Conservation (phyloP, 2,329 filamentous ascomycete species). For the Xylariaceae sp. region DNA sequence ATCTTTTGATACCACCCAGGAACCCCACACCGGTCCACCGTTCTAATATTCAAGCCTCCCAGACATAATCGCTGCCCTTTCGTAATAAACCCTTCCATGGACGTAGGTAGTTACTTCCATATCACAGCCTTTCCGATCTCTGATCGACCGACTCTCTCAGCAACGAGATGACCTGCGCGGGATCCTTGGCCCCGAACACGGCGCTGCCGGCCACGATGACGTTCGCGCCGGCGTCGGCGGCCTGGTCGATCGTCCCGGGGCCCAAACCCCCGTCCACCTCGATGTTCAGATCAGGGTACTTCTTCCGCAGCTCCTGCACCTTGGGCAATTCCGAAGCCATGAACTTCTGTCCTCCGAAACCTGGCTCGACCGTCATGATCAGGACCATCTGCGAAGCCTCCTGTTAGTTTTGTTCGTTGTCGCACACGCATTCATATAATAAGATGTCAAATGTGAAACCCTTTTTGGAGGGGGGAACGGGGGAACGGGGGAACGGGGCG, state of each 20-base stretch:
- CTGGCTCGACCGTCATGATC: constrained; percentile 96
- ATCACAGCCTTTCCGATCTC: constrained; percentile 45
- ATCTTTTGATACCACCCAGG: no score
- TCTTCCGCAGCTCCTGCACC: constrained; percentile 78
- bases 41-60: no score
- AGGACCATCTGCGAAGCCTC: constrained; percentile 78
- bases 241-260: constrained; percentile 86
- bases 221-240: constrained; percentile 93
- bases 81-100: no score
- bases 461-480: neutral
- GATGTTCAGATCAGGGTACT: constrained; percentile 92
- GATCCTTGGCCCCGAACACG: constrained; percentile 90
- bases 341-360: constrained; percentile 98
- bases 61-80: neutral
- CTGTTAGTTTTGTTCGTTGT: neutral
- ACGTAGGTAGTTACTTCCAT: no score
- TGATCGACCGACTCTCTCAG: constrained; percentile 79
- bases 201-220: constrained; percentile 97
- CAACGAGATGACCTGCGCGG: constrained; percentile 80
- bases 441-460: no score
- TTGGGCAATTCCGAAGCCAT: constrained; percentile 96
- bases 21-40: no score
- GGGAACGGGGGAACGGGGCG: neutral
- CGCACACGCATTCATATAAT: no score
- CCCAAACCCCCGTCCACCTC: constrained; percentile 95